Percentiles rank a stretch among this genome's conserved stretches.
phyloP scores from a whole-genome alignment of 305 asterid genomes.

The Plantago rigida region DNA sequence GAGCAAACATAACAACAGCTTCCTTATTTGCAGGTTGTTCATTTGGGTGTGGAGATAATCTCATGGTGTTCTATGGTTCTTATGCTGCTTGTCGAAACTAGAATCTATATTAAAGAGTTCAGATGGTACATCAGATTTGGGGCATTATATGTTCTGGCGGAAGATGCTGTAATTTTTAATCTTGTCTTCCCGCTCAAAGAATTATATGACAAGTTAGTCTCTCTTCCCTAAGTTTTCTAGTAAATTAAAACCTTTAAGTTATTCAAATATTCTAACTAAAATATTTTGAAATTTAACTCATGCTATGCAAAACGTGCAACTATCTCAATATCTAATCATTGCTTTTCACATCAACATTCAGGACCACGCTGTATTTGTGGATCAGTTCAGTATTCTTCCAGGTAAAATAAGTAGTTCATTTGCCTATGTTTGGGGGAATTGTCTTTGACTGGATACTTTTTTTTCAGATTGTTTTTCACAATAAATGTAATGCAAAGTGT shows the following conservation, averaged over 20 bases:
- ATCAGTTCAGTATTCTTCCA: constrained; percentile 56
- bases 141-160: constrained; percentile 56
- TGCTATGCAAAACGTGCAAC: neutral
- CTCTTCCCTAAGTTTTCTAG: constrained; percentile 13
- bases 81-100: constrained; percentile 62
- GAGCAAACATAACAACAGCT: constrained; percentile 9
- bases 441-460: neutral
- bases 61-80: constrained; percentile 74
- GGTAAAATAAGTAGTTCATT: constrained; percentile 37
- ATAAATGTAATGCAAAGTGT: constrained; percentile 15
- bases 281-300: neutral
- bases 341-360: constrained; percentile 29
- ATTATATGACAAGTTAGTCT: constrained; percentile 46
- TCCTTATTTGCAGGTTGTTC: constrained; percentile 46
- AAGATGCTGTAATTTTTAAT: constrained; percentile 61
- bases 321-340: neutral
- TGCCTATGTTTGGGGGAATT: constrained; percentile 16
- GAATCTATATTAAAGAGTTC: constrained; percentile 62
- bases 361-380: constrained; percentile 50
- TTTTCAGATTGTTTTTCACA: constrained; percentile 5
- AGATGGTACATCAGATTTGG: constrained; percentile 87
- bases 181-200: constrained; percentile 49
- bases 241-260: neutral
- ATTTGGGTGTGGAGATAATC: constrained; percentile 49
- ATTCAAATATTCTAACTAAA: constrained; percentile 1